Percentiles rank a stretch among this genome's conserved stretches.
phyloP scores from a whole-genome alignment of 371 early-diverging fungal genomes.

The Mucor irregularis region DNA sequence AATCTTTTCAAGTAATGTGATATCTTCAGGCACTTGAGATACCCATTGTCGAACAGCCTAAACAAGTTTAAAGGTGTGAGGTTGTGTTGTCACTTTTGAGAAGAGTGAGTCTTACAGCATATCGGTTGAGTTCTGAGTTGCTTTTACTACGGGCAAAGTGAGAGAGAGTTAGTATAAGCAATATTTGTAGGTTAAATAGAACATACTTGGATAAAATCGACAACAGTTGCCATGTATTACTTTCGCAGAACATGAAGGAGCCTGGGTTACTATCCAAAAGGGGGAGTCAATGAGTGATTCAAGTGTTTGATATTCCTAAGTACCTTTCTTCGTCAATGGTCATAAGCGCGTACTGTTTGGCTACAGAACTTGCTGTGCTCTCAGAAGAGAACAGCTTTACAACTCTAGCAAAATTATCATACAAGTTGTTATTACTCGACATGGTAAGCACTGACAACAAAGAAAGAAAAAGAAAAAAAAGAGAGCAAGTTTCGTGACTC shows the following conservation, averaged over 20 bases:
- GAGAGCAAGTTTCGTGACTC: background rate
- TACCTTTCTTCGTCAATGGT: background rate
- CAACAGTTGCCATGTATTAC: conserved; percentile 7
- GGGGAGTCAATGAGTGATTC: background rate
- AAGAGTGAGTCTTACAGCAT: background rate
- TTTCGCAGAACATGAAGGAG: background rate
- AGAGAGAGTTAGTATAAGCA: background rate
- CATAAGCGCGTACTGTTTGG: background rate
- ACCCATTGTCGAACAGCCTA: conserved; percentile 13
- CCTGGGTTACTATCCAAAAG: background rate
- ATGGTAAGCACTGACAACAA: background rate
- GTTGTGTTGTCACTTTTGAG: background rate
- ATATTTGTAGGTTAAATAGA: background rate
- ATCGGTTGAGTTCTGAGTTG: background rate
- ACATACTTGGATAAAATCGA: conserved; percentile 1
- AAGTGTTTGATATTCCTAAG: background rate
- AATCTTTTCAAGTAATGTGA: background rate
- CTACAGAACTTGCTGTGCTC: background rate
- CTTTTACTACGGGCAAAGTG: background rate
- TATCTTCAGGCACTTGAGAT: background rate
- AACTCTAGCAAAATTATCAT: conserved; percentile 1
- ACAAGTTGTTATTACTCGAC: background rate
- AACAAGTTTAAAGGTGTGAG: too few species aligned
- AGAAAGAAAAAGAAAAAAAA: background rate
- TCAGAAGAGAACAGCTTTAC: background rate